Evolutionary conservation across 768 basidiomycete species (phyloP), one percentile per base, ranked within the genome.

Genomic region (Pleurotus tuoliensis): DNA sequence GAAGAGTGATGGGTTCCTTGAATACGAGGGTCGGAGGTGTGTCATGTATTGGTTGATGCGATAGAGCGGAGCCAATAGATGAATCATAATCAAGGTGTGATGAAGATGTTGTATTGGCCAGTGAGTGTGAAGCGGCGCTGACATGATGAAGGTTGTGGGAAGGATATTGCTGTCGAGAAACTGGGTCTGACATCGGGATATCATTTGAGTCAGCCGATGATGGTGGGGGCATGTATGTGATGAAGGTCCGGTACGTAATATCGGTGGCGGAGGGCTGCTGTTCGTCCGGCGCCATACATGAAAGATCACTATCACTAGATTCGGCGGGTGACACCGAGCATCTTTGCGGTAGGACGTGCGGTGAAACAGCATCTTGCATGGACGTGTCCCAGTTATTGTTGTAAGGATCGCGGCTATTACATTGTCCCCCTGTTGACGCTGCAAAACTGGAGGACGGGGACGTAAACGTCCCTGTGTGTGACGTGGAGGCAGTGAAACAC

Each of bases 1-100:
- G 75, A 27, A 79, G 64, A 53, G 72, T 69, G 53, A 76, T 66
- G 20, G 68, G 65, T 22, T 59, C 59, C 27, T 63, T 57, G 50
- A 61, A 49, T 41, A 47, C 56, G 52, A 62, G 41, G 38, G 48
- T 46, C 24, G 70, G 15, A 39, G 51, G 18, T 22, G 24, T 38
- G 25, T 41, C 51, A 53, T 39, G 41, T 53, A 25, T 40, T 43
- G 22, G 38, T 40, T 53, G 51, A 39, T 40, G 51, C 24, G 48
- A 50, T 41, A 22, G 39, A 40, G 22, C 51, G 51, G 51, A 40
- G 25, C 37, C 51, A 53, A 53, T 53, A 53, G 37, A 53, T 9
- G 51, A 39, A 53, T 53, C 51, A 20, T 20, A 41, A 53, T 53
- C 51, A 53, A 53, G 51, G 41, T 24, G 51, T 41, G 51, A 53